Base-by-base conservation (phyloP, 1,284 basidiomycete species). In the Hymenochaete sp. region DNA sequence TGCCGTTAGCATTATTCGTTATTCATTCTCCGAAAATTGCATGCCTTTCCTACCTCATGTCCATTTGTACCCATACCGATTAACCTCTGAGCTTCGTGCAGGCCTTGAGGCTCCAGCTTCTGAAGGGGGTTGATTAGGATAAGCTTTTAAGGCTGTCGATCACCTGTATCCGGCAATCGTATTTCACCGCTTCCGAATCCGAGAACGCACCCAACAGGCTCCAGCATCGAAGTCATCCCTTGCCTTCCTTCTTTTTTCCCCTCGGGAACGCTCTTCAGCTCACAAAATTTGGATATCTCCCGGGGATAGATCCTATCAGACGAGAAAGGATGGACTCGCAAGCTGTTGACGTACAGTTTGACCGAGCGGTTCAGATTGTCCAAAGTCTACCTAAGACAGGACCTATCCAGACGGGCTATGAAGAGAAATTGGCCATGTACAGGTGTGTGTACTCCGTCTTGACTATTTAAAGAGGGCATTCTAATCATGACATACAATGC, bases 341-440 rank as follows among this genome's bases (percentile, higher is more conserved):
- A 56, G 70, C 79, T 53, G 81, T 86, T 53, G 79, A 86, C 55
- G 74, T 74, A 33, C 90, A 95, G 59, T 97, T 97, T 64, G 80
- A 93, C 66, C 79, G 92, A 39, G 93, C 93, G 1, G 93, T 97
- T 8, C 86, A 93, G 64, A 93, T 97, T 52, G 85, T 96, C 2
- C 93, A 97, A 60, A 65, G 78, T 50, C 68, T 98, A 16, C 93
- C 95, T 1, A 95, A 95, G 69, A 87, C 83, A 8, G 93, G 95
- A 0, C 91, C 93, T 32, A 93, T 97, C 54, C 93, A 97, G 65
- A 97, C 93, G 0, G 89, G 80, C 45, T 98, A 97, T 63, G 93
- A 97, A 56, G 93, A 97, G 63, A 98, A 98, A 62, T 69, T 98
- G 7, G 79, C 82, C 11, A 89, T 98, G 74, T 98, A 98, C 62